A percentile compares a stretch with the other conserved stretches of the same genome.
Evolutionary conservation across 2,329 filamentous ascomycete genomes (phyloP).

Genomic region (Tolypocladium endophyticum): DNA sequence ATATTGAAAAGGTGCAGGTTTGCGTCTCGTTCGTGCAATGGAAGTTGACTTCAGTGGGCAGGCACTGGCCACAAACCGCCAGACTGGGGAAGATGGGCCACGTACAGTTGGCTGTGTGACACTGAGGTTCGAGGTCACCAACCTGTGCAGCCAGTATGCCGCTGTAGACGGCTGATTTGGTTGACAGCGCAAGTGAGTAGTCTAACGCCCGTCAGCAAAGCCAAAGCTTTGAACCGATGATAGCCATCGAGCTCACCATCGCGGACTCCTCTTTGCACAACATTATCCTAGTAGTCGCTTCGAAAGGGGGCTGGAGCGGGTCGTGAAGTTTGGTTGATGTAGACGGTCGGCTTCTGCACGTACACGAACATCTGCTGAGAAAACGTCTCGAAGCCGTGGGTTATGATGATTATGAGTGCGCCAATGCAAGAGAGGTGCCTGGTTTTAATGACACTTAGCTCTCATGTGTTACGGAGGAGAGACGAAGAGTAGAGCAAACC

Average conservation of each 20-base stretch:
- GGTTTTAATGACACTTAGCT: not conserved
- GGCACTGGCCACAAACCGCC: constrained; percentile 24
- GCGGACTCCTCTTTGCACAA: constrained; percentile 12
- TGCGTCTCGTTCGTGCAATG: constrained; percentile 11
- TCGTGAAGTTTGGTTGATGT: constrained; percentile 6
- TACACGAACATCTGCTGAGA: constrained; percentile 27
- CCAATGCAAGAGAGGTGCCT: constrained; percentile 28
- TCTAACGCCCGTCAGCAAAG: constrained; percentile 2
- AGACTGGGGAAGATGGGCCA: constrained; percentile 25
- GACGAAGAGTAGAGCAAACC: not conserved
- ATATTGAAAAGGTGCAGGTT: constrained; percentile 18
- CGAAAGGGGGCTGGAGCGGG: constrained; percentile 17
- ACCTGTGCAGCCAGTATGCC: constrained; percentile 22
- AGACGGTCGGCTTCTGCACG: constrained; percentile 13
- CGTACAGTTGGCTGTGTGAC: constrained; percentile 21
- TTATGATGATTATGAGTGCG: constrained; percentile 22
- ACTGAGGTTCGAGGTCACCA: constrained; percentile 13
- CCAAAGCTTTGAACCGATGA: not conserved
- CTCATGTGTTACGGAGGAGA: constrained; percentile 1
- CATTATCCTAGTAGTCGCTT: constrained; percentile 24
- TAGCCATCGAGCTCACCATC: not conserved
- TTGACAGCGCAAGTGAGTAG: constrained; percentile 18
- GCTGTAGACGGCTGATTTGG: constrained; percentile 26
- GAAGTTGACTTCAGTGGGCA: constrained; percentile 3
- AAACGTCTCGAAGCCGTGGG: constrained; percentile 27